Evolutionary conservation across 768 basidiomycete genomes (phyloP).

Genomic region (Mycena polygramma): DNA sequence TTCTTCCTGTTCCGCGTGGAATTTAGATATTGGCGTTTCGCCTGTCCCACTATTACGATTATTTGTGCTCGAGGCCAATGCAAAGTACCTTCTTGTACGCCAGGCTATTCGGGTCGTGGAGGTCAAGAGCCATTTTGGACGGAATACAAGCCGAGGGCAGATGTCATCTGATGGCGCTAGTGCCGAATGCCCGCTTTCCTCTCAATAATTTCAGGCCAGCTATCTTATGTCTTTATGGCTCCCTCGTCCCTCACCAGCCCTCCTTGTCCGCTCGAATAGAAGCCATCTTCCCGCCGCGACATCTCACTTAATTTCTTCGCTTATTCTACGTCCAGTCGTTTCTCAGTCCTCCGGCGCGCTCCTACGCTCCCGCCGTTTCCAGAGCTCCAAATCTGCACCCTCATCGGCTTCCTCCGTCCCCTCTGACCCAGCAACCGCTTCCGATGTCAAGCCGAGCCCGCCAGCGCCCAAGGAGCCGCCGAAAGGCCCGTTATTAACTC

Average conservation of each 20-base stretch:
- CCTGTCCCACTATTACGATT: conserved; percentile 49
- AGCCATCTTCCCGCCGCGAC: conserved; percentile 44
- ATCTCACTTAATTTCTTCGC: conserved; percentile 43
- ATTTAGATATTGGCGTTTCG: conserved; percentile 69
- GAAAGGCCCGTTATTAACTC: conserved; percentile 61
- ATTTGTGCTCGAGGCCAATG: not conserved
- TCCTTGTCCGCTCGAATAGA: conserved; percentile 57
- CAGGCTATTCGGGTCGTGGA: conserved; percentile 60
- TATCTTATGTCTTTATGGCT: conserved; percentile 82
- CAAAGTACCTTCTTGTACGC: conserved; percentile 65
- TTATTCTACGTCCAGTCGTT: conserved; percentile 38
- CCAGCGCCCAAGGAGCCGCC: conserved; percentile 61
- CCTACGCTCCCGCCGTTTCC: conserved; percentile 45
- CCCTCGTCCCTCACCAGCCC: conserved; percentile 64
- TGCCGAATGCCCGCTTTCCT: not conserved
- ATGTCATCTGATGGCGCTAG: conserved; percentile 11
- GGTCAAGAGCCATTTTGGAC: conserved; percentile 32
- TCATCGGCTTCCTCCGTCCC: conserved; percentile 36
- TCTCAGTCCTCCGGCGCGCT: conserved; percentile 23
- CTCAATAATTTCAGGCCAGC: conserved; percentile 25
- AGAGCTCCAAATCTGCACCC: conserved; percentile 50
- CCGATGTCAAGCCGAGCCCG: conserved; percentile 63
- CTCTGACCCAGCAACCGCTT: conserved; percentile 42
- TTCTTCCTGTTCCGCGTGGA: conserved; percentile 67
- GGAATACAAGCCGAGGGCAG: conserved; percentile 2